Evolutionary conservation across 306 rosid genomes (phyloP), one percentile per base, ranked within the genome.

Genomic region (Lathyrus sativus): DNA sequence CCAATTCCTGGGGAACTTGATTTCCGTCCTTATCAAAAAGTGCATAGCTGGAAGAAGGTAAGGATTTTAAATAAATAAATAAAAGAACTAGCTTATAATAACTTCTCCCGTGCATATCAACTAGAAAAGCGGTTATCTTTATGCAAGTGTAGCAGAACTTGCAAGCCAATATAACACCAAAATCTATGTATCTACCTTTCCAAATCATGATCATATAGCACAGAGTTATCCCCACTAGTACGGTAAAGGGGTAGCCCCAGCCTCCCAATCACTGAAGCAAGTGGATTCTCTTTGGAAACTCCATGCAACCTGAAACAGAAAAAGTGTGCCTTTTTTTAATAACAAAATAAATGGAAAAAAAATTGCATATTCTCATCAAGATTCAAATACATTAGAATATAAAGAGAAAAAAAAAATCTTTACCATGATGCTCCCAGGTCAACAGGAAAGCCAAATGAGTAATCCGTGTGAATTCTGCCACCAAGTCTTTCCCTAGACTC

Each of bases 351-450:
- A 46, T 61, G 48, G 50, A n/a, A 19, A 48, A 14, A 14, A 42
- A 53, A 56, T 4, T 24, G 11, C 9, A 29, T 46, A 38, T 17
- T 50, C 72, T 65, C 49, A 29, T 48, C 51, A 62, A 50, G 42
- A 57, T 24, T 35, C 17, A 50, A 18, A 67, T 38, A 19, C 33
- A n/a, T 38, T 2, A 35, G n/a, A 38, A 13, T 44, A 58, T 13
- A 59, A 35, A 46, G 66, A 55, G 22, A 4, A 41, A 5, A 19
- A 19, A 11, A 73, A 3, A 11, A 73, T 45, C 7, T 19, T 80
- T 84, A 91, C 98, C 98, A 91, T 72, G 98, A 91, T 38, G 98
- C 98, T 38, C 98, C 98, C 12, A 89, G 72, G 80, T 91, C 98
- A 60, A 91, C 78, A 17, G 98, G 98, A 85, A 89, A 91, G 67